Evolutionary conservation across 495 filamentous ascomycete genomes (phyloP), one percentile per base, ranked within the genome.

Genomic region (Daldinia caldariorum): DNA sequence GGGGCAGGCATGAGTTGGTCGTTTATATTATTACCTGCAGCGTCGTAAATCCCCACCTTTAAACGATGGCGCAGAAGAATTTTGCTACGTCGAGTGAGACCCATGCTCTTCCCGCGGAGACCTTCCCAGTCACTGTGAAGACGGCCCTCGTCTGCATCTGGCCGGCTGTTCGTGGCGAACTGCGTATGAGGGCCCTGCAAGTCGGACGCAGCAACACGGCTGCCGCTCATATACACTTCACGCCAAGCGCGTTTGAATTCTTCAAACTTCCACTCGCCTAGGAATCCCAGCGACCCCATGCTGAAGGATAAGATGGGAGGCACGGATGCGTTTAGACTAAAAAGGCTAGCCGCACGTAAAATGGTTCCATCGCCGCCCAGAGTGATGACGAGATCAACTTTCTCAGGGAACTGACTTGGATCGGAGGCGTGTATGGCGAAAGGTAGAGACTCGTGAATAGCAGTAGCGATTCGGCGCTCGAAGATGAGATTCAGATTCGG

Each of bases 311-410:
- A 83, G n/a, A 98, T 90, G 0, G 96, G 95, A 0, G 95, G 95
- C 0, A 98, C 94, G 43, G 88, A 86, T 45, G 86, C 79, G 26
- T 90, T 88, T n/a, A 89, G 91, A 14, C 92, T 90, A 80, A 98
- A 99, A 13, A 99, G 85, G 20, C 92, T 96, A 3, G 93, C 90
- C 10, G 95, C 95, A 65, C 91, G 94, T 18, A 99, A 80, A 53
- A 99, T 97, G 6, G 95, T 99, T 47, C 95, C 95, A 79, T 99
- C 95, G 64, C 95, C 95, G 43, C 95, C 95, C 50, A 99, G 85
- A 0, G 96, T 98, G 39, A 92, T 87, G 2, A 91, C 89, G 29
- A 97, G 83, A 71, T 99, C 95, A 13, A 92, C 88, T 79, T 96
- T 97, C 31, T 79, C 79, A 0, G 84, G 82, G 38, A 85, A 84